A percentile compares a stretch with the other conserved stretches of the same genome.
Conservation (phyloP, 192 early-diverging fungal species). For the Coemansia sp. region DNA sequence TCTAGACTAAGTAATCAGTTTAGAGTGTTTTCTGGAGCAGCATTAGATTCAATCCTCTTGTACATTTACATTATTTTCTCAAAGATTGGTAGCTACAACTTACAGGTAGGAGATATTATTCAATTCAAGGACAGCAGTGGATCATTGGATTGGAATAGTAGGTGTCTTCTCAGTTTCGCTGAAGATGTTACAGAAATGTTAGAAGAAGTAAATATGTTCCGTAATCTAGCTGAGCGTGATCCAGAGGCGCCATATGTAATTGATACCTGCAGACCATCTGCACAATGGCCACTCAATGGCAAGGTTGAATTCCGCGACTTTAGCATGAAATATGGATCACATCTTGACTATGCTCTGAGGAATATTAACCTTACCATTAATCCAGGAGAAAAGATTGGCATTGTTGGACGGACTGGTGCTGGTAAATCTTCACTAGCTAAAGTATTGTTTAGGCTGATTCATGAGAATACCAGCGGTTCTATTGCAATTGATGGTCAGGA, state of each 20-base stretch:
- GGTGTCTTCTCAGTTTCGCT: background rate
- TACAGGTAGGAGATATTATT: background rate
- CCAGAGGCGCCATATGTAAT: slow-evolving; percentile 19
- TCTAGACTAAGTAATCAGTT: background rate
- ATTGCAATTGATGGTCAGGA: slow-evolving; percentile 83
- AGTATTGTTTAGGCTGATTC: slow-evolving; percentile 64
- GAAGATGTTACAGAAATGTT: background rate
- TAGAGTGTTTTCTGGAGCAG: background rate
- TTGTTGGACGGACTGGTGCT: slow-evolving; percentile 61
- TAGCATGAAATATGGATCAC: slow-evolving; percentile 20
- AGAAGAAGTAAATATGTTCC: background rate
- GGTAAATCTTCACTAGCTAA: slow-evolving; percentile 65
- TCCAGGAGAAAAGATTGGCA: slow-evolving; percentile 65
- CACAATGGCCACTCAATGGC: slow-evolving; percentile 25
- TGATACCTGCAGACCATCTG: slow-evolving; percentile 4
- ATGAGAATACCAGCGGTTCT: slow-evolving; percentile 54
- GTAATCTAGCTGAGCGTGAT: background rate
- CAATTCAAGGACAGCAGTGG: background rate
- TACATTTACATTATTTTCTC: background rate
- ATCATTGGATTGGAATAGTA: background rate
- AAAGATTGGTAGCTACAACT: background rate
- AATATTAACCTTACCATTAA: slow-evolving; percentile 53
- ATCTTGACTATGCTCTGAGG: slow-evolving; percentile 32
- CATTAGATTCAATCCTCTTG: background rate
- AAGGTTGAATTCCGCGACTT: slow-evolving; percentile 36